Percentiles rank a stretch among this genome's conserved stretches.
Evolutionary conservation across 495 filamentous ascomycete genomes (phyloP).

Genomic region (Neohortaea acidophila): DNA sequence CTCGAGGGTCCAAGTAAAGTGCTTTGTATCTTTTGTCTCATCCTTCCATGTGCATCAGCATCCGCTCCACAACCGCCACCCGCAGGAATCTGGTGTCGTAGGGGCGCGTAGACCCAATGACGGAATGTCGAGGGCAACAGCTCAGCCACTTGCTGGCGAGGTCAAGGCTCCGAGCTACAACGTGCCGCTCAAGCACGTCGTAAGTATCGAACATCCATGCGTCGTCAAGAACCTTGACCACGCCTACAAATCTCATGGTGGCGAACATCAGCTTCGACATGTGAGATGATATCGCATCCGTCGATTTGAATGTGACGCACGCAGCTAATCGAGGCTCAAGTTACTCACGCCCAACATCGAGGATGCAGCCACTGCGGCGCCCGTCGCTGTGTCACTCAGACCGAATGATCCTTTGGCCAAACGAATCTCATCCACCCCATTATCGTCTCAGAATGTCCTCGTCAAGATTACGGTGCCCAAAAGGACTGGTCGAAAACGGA

Average conservation of each 20-base stretch:
- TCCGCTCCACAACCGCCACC: too few relatives aligned
- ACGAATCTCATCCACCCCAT: slow-evolving; percentile 54
- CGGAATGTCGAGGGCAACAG: too few relatives aligned
- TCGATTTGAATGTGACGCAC: neutral
- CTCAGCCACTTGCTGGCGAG: too few relatives aligned
- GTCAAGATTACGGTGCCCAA: slow-evolving; percentile 79
- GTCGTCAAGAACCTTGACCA: slow-evolving; percentile 70
- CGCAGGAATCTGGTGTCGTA: too few relatives aligned
- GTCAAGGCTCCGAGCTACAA: neutral
- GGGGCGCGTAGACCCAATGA: too few relatives aligned
- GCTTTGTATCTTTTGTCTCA: too few relatives aligned
- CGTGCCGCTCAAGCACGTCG: slow-evolving; percentile 44
- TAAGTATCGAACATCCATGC: slow-evolving; percentile 77
- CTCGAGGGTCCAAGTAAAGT: too few relatives aligned
- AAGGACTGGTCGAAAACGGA: slow-evolving; percentile 69
- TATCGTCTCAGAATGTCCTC: slow-evolving; percentile 61
- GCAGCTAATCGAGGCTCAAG: neutral
- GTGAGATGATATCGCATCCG: too few relatives aligned
- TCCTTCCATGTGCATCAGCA: too few relatives aligned
- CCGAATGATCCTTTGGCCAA: slow-evolving; percentile 63
- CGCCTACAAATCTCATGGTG: slow-evolving; percentile 64
- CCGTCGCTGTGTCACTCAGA: slow-evolving; percentile 48
- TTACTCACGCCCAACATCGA: neutral
- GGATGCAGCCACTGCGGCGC: slow-evolving; percentile 14
- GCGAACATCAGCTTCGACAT: slow-evolving; percentile 45